Evolutionary conservation across 2,329 filamentous ascomycete species (phyloP).

Genomic region (Scedosporium boydii): DNA sequence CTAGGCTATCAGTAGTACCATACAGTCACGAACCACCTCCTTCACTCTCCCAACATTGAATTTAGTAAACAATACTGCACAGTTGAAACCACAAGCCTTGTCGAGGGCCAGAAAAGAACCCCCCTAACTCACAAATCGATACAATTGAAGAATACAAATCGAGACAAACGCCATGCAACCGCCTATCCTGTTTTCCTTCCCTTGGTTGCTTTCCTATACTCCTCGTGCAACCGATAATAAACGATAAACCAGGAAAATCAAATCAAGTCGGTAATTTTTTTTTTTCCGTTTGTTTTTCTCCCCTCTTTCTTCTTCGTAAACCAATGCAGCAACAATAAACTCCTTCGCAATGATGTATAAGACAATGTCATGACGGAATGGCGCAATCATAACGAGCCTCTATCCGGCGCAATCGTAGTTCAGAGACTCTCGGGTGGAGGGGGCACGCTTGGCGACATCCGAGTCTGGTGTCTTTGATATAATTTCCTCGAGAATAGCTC

Average conservation of each 20-base stretch:
- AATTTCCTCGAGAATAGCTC: not conserved
- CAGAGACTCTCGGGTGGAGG: too few relatives aligned
- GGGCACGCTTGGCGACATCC: too few relatives aligned
- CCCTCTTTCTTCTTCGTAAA: not conserved
- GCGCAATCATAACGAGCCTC: not conserved
- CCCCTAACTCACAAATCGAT: not conserved
- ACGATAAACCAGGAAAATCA: not conserved
- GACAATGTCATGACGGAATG: not conserved
- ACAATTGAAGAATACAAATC: constrained; percentile 1
- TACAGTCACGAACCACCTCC: not conserved
- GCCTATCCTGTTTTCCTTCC: not conserved
- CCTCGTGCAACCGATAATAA: too few relatives aligned
- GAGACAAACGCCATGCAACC: not conserved
- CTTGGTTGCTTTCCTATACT: too few relatives aligned
- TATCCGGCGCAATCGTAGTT: not conserved
- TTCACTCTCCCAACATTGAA: not conserved
- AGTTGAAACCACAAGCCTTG: not conserved
- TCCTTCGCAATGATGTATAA: constrained; percentile 1
- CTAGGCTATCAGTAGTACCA: not conserved
- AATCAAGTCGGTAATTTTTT: not conserved
- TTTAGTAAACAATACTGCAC: not conserved
- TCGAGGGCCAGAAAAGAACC: not conserved
- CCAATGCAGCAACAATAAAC: constrained; percentile 1
- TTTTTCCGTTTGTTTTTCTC: not conserved
- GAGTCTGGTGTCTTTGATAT: too few relatives aligned